Evolutionary conservation across 78 protist species (phyloP).

Genomic region (Cyanophora paradoxa): DNA sequence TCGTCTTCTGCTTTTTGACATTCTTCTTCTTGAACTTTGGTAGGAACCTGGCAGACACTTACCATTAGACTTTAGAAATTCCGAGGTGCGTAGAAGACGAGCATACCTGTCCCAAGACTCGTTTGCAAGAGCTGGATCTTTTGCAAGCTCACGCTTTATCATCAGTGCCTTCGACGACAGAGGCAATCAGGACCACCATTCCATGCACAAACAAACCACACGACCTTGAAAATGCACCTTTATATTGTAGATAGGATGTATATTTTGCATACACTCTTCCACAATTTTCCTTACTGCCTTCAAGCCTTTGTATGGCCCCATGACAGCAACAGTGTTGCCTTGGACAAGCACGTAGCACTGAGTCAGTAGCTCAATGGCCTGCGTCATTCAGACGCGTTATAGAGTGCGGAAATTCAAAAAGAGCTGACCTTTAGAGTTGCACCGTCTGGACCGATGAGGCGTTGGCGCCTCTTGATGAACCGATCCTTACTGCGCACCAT

Average conservation of each 20-base stretch:
- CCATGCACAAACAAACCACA: too few species aligned
- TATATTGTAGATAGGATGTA: conserved; percentile 95
- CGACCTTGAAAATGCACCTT: conserved; percentile 26
- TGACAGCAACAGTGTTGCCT: conserved; percentile 89
- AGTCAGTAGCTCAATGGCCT: conserved; percentile 89
- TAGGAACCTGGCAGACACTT: too few species aligned
- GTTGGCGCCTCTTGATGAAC: conserved; percentile 89
- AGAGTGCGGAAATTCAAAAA: too few species aligned
- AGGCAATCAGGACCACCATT: too few species aligned
- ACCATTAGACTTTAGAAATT: too few species aligned
- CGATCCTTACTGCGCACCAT: conserved; percentile 74
- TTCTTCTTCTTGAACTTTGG: conserved; percentile 74
- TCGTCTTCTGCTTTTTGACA: conserved; percentile 10
- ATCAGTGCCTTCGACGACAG: conserved; percentile 60
- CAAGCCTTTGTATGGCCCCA: conserved; percentile 83
- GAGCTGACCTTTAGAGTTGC: conserved; percentile 81
- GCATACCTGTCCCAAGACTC: conserved; percentile 91
- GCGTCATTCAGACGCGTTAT: too few species aligned
- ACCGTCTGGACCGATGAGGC: conserved; percentile 94
- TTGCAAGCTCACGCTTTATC: conserved; percentile 90
- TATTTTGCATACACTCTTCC: conserved; percentile 89
- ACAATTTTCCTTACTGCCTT: conserved; percentile 69
- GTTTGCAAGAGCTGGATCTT: conserved; percentile 58
- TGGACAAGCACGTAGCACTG: conserved; percentile 89
- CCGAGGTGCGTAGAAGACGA: too few species aligned